Evolutionary conservation across 2,329 filamentous ascomycete genomes (phyloP), one percentile per base, ranked within the genome.

Genomic region (Aspergillus sp.): DNA sequence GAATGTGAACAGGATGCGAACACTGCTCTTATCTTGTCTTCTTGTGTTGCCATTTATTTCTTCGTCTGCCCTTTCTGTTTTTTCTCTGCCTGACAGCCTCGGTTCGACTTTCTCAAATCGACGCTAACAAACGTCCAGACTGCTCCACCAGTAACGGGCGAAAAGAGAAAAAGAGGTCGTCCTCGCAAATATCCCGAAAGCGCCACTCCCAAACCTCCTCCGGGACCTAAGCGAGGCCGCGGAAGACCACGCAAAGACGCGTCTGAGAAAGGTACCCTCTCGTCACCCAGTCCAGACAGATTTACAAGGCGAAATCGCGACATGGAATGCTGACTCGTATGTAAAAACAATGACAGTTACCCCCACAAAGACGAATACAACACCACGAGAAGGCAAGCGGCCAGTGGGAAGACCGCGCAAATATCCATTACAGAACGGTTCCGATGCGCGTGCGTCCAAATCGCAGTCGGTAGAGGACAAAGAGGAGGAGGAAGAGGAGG

Each of bases 131-230:
- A 27, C 26, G 6, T 9, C 6, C 19, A 39, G 36, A 39, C 12
- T 32, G 29, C 36, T 29, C 52, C 46, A 5, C 58, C 59, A 12
- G 51, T 55, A 44, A 58, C 56, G 5, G 56, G 52, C 26, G 63
- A 63, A 42, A 65, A 63, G 47, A 56, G 60, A 49, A 61, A 59
- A 41, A 61, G 63, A 43, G 63, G 63, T 44, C 63, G 63, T 28
- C 63, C 63, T n/a, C 57, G 63, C 43, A 65, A 65, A 45, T 57
- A 57, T 33, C 60, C 62, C 5, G 54, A 54, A n/a, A 56, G 52
- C 4, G 43, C 48, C 10, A 48, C 44, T 3, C 56, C 59, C 6
- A 57, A 58, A 46, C 51, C 56, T 6, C 42, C 51, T 44, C 51
- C 57, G n/a, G 58, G 57, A 8, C 59, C 61, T 38, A 65, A 63